Percentiles rank a stretch among this genome's conserved stretches.
Evolutionary conservation across 208 protist genomes (phyloP).

Genomic region (Trypanosoma vivax): DNA sequence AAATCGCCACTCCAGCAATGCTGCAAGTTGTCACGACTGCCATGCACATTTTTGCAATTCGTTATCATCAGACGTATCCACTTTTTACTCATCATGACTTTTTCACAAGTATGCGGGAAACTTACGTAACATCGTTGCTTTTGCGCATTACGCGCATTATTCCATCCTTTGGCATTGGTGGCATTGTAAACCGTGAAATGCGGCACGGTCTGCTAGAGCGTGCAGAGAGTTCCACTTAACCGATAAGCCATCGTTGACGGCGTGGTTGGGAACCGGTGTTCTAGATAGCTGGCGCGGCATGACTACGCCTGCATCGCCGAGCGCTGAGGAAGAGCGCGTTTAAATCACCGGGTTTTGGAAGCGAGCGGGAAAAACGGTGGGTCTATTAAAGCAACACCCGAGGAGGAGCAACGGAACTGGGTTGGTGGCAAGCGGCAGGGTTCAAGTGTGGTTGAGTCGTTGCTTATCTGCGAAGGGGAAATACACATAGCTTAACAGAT

Average conservation of each 20-base stretch:
- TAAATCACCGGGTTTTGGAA: no score
- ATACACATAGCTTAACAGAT: no score
- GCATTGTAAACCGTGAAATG: conserved; percentile 80
- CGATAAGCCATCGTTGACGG: neutral
- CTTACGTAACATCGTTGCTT: conserved; percentile 68
- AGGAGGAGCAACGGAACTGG: no score
- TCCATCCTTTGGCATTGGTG: conserved; percentile 74
- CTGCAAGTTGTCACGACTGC: conserved; percentile 80
- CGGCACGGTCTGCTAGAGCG: conserved; percentile 61
- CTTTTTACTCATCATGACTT: conserved; percentile 61
- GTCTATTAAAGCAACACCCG: no score
- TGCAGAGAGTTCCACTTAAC: conserved; percentile 30
- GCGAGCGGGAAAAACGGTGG: no score
- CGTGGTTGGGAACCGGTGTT: neutral
- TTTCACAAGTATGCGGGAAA: conserved; percentile 41
- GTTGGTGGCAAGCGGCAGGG: no score
- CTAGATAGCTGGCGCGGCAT: no score
- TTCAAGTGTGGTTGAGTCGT: no score
- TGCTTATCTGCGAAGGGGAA: no score
- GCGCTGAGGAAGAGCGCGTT: neutral
- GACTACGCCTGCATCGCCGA: neutral
- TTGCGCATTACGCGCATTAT: conserved; percentile 81
- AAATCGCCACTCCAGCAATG: conserved; percentile 65
- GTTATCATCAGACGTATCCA: conserved; percentile 82
- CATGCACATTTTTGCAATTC: conserved; percentile 81